phyloP scores from a whole-genome alignment of 1,284 basidiomycete genomes.

The Gymnopus androsaceus region DNA sequence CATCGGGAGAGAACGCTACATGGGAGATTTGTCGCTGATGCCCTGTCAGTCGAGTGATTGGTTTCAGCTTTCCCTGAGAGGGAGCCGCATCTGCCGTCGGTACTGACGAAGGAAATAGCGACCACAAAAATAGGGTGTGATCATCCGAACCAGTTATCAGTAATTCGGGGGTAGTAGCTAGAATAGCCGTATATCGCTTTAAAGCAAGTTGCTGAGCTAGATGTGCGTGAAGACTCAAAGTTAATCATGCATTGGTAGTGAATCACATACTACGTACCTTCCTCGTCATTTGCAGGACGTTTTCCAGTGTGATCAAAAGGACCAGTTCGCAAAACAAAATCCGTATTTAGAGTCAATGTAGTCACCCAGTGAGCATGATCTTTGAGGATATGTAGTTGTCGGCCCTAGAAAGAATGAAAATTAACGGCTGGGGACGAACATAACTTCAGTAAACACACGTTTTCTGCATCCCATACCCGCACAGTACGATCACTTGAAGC shows the following conservation, averaged over 20 bases:
- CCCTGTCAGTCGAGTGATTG: conserved; percentile 85
- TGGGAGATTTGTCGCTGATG: conserved; percentile 97
- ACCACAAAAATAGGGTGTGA: conserved; percentile 95
- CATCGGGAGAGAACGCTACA: conserved; percentile 95
- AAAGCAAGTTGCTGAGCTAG: conserved; percentile 76
- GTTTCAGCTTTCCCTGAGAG: conserved; percentile 70
- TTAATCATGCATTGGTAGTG: conserved; percentile 1
- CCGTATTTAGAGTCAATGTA: conserved; percentile 92
- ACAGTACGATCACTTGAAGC: conserved; percentile 94
- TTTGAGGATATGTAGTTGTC: conserved; percentile 73
- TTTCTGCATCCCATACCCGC: conserved; percentile 89
- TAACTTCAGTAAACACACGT: conserved; percentile 43
- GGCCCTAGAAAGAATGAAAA: conserved; percentile 46
- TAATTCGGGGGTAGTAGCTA: conserved; percentile 74
- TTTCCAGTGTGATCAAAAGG: conserved; percentile 90
- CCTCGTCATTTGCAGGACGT: conserved; percentile 72
- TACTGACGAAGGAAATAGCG: conserved; percentile 58
- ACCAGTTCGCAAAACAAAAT: conserved; percentile 93
- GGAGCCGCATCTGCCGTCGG: conserved; percentile 21
- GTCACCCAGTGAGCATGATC: conserved; percentile 99
- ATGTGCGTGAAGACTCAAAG: neutral
- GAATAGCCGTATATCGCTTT: conserved; percentile 72
- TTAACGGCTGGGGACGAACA: neutral
- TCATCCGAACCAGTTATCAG: conserved; percentile 94
- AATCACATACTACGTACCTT: conserved; percentile 53